Base-by-base conservation (phyloP, 441 rosid genomes). In the Adansonia grandidieri region DNA sequence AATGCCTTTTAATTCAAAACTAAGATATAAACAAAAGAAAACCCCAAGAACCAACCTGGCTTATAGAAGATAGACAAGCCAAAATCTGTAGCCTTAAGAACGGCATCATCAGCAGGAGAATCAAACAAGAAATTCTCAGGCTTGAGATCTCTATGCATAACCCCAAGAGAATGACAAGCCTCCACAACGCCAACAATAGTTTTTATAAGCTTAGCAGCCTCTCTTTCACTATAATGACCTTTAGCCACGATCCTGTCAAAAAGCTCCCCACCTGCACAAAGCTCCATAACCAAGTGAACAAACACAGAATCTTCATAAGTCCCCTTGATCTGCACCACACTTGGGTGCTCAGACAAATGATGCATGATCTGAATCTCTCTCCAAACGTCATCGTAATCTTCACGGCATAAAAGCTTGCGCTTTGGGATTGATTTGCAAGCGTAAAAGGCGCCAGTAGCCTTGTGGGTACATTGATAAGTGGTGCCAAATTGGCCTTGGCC, bases 401-500 rank as follows among this genome's bases (percentile, higher is more conserved):
- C 91, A 44, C 82, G 83, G 56, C 87, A 86, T n/a, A 84, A 56
- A 76, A 88, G 93, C 74, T 92, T 92, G 71, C 97, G 85, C 71
- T 94, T 94, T 9, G 98, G 90, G 79, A 94, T 92, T 66, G 97
- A 84, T 82, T 94, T 94, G 89, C 98, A 94, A 47, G 97, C 96
- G 56, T 80, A 89, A 42, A n/a, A n/a, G n/a, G n/a, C 77, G 85
- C 83, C 86, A 0, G 91, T 88, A 40, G 85, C 71, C 57, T 85
- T 90, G 77, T 88, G 83, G 81, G 94, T 88, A 73, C 98, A 94
- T 45, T 86, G 87, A 66, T 81, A 88, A 5, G 97, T 92, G 71
- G 91, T 91, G 8, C 98, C 96, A 68, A 94, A 94, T 78, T 94
- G 97, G n/a, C 98, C 98, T 58, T 92, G 93, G 9, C 98, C 97